Base-by-base conservation (phyloP, 2,329 filamentous ascomycete species). In the Orbilia quercus region DNA sequence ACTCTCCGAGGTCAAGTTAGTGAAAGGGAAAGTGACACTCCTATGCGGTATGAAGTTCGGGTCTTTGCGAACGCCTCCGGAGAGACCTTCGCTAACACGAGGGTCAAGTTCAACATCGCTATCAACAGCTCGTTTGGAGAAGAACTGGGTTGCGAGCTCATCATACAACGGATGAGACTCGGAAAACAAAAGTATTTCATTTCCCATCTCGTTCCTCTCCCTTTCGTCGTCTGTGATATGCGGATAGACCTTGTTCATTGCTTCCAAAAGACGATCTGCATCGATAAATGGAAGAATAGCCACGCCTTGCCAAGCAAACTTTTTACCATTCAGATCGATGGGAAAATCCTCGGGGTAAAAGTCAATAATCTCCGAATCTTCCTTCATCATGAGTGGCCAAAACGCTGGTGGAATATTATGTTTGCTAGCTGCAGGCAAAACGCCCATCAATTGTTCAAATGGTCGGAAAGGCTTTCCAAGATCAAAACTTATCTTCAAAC, bases 381-480 rank as follows among this genome's bases (percentile, higher is more conserved):
- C 85, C 7, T 96, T 85, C 23, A 89, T 90, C 95, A 99, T 99
- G 16, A 99, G 85, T 63, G 89, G 85, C 79, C 96, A 92, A 82
- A 98, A 99, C 1, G 91, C 86, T 67, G 90, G 85, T 0, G 95
- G 95, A 50, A 99, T 89, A 14, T 94, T 91, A 80, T 97, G 92
- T 63, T 93, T 91, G 11, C 60, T 63, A 1, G 91, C 91, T 2
- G 95, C 93, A 14, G 95, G 95, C 79, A 99, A 85, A 55, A 99
- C 95, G 78, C 95, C 96, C 95, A 99, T 99, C 54, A 99, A 84
- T 81, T 99, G 95, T 81, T 99, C 95, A 79, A 96, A 99, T 0
- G 95, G 96, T 76, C 85, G 90, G 77, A 96, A 97, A 2, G 92
- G 91, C 53, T 85, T 87, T 9, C 94, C 94, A 80, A 93, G 91